Evolutionary conservation across 495 filamentous ascomycete species (phyloP).

Genomic region (Daldinia decipiens): DNA sequence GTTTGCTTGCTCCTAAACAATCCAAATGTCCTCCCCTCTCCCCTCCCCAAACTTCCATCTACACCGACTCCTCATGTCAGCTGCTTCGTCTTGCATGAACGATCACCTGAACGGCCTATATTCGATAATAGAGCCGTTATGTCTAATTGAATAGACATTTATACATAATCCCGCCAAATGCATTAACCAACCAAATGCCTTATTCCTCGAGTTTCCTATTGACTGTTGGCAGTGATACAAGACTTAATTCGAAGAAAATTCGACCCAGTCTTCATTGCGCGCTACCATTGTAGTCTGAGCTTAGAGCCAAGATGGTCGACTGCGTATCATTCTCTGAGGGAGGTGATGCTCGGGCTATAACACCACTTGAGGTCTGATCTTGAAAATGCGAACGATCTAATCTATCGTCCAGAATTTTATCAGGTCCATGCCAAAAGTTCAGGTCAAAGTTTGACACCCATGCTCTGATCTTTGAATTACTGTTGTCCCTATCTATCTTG

Average conservation of each 20-base stretch:
- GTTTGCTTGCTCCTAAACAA: no score
- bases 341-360: not conserved
- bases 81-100: constrained; percentile 6
- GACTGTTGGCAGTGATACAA: not conserved
- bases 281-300: not conserved
- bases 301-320: not conserved
- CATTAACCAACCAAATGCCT: not conserved
- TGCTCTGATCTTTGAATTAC: constrained; percentile 9
- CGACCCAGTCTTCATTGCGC: not conserved
- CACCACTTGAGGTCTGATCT: constrained; percentile 1
- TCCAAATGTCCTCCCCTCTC: no score
- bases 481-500: not conserved
- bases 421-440: constrained; percentile 25
- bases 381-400: not conserved
- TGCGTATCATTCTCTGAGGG: not conserved
- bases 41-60: not conserved
- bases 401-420: constrained; percentile 2
- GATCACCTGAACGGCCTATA: constrained; percentile 12
- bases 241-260: not conserved
- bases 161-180: not conserved
- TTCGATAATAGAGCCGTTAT: constrained; percentile 43
- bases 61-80: constrained; percentile 1
- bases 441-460: constrained; percentile 30
- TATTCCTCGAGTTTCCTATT: not conserved
- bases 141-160: constrained; percentile 20